Conservation (phyloP, 352 stramenopile genomes). For the Globisporangium mamillatum region DNA sequence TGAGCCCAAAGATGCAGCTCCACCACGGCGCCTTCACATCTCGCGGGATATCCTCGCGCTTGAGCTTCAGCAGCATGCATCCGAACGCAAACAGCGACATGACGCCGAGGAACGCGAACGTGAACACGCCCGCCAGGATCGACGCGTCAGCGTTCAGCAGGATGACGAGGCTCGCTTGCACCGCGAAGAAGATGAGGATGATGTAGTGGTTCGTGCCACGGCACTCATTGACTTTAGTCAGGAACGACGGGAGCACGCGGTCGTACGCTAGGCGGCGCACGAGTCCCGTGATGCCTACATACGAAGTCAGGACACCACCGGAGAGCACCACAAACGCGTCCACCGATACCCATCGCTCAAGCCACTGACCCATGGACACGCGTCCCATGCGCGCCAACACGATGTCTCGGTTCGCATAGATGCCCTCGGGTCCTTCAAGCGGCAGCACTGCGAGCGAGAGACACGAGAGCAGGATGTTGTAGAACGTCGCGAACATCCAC, state of each 20-base stretch:
- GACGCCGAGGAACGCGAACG: slow-evolving; percentile 77
- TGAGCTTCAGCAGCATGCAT: slow-evolving; percentile 84
- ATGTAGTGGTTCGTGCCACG: slow-evolving; percentile 86
- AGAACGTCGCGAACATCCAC: slow-evolving; percentile 83
- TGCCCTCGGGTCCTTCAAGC: slow-evolving; percentile 50
- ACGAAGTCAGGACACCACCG: slow-evolving; percentile 85
- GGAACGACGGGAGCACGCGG: slow-evolving; percentile 57
- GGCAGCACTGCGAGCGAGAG: slow-evolving; percentile 80
- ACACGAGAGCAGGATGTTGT: slow-evolving; percentile 86
- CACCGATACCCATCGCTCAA: slow-evolving; percentile 73
- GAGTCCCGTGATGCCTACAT: slow-evolving; percentile 87
- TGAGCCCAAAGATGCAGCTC: slow-evolving; percentile 18
- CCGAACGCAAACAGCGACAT: slow-evolving; percentile 82
- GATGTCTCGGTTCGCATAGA: slow-evolving; percentile 64
- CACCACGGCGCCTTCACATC: slow-evolving; percentile 43
- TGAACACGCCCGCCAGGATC: slow-evolving; percentile 82
- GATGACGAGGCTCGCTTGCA: slow-evolving; percentile 74
- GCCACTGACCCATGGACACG: slow-evolving; percentile 43
- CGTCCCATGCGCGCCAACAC: slow-evolving; percentile 79
- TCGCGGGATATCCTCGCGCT: slow-evolving; percentile 68
- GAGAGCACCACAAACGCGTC: slow-evolving; percentile 89
- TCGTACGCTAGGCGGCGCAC: slow-evolving; percentile 82
- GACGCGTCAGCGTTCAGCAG: slow-evolving; percentile 77
- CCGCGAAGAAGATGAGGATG: slow-evolving; percentile 74
- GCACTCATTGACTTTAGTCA: slow-evolving; percentile 61